phyloP scores from a whole-genome alignment of 2,329 filamentous ascomycete genomes.

The Penicillium sumatraense region DNA sequence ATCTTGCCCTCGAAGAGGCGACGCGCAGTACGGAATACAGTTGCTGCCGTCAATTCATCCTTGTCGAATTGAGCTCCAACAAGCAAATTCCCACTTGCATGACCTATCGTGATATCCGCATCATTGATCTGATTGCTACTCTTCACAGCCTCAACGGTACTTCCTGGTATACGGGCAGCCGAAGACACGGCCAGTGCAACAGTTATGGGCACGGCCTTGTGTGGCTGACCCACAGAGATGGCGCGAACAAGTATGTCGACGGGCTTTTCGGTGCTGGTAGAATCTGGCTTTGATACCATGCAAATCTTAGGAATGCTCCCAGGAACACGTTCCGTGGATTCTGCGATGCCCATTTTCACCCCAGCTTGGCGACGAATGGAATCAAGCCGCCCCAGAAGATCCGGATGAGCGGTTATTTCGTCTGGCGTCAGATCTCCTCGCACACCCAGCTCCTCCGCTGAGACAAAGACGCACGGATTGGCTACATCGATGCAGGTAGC shows the following conservation, averaged over 20 bases:
- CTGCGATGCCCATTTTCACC: slow-evolving; percentile 64
- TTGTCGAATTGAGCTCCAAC: slow-evolving; percentile 48
- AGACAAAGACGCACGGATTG: slow-evolving; percentile 68
- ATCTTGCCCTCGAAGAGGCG: slow-evolving; percentile 54
- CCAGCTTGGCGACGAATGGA: slow-evolving; percentile 62
- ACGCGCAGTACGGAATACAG: slow-evolving; percentile 54
- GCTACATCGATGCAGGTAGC: slow-evolving; percentile 67
- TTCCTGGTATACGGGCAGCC: slow-evolving; percentile 51
- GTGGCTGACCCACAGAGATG: slow-evolving; percentile 61
- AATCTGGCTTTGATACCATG: slow-evolving; percentile 48
- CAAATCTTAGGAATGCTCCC: slow-evolving; percentile 67
- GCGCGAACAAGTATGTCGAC: slow-evolving; percentile 51
- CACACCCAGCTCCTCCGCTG: slow-evolving; percentile 55
- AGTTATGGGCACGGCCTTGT: slow-evolving; percentile 61
- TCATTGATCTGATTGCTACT: slow-evolving; percentile 28
- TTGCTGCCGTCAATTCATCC: slow-evolving; percentile 44
- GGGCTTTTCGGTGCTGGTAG: slow-evolving; percentile 5
- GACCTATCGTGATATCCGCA: slow-evolving; percentile 47
- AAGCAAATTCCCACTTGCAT: slow-evolving; percentile 53
- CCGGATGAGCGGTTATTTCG: slow-evolving; percentile 53
- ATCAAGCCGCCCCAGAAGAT: slow-evolving; percentile 56
- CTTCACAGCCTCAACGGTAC: slow-evolving; percentile 38
- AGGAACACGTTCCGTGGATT: slow-evolving; percentile 49
- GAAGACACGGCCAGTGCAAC: slow-evolving; percentile 58
- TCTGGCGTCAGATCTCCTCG: slow-evolving; percentile 54